phyloP scores from a whole-genome alignment of 176 grass and related monocot species.

The Coix lacrymajobi region DNA sequence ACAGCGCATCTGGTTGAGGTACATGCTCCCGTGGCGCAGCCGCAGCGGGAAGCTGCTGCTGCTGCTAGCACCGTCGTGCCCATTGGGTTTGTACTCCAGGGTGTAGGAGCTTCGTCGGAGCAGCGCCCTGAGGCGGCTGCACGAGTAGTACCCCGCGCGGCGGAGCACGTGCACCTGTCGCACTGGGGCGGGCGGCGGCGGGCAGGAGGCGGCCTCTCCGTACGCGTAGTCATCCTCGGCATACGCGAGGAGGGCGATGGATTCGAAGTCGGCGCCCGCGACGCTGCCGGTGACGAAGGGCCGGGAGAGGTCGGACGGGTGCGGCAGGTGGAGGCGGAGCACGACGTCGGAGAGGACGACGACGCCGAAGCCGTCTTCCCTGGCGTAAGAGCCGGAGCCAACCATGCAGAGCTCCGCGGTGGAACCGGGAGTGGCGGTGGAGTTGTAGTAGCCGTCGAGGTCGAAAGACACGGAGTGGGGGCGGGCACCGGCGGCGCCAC shows the following conservation, averaged over 20 bases:
- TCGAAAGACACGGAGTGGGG: slow-evolving; percentile 11
- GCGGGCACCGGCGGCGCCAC: accelerated
- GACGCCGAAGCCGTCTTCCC: slow-evolving; percentile 6
- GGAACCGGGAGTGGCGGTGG: neutral
- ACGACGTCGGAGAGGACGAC: neutral
- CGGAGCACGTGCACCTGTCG: neutral
- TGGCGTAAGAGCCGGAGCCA: neutral
- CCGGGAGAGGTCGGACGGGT: neutral
- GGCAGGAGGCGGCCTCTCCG: neutral
- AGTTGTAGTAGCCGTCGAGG: neutral
- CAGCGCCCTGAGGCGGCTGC: neutral
- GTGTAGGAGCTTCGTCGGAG: neutral
- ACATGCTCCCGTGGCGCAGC: neutral
- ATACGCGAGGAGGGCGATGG: neutral
- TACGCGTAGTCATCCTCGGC: neutral
- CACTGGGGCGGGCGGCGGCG: neutral
- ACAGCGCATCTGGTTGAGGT: neutral
- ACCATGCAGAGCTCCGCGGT: slow-evolving; percentile 13
- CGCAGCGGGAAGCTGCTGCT: neutral
- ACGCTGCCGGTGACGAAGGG: slow-evolving; percentile 2
- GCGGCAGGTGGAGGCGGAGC: slow-evolving; percentile 2
- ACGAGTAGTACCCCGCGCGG: neutral
- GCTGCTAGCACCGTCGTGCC: neutral
- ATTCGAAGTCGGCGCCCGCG: neutral
- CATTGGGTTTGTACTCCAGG: neutral